Evolutionary conservation across 2,329 filamentous ascomycete genomes (phyloP).

Genomic region (Colletotrichum sp.): DNA sequence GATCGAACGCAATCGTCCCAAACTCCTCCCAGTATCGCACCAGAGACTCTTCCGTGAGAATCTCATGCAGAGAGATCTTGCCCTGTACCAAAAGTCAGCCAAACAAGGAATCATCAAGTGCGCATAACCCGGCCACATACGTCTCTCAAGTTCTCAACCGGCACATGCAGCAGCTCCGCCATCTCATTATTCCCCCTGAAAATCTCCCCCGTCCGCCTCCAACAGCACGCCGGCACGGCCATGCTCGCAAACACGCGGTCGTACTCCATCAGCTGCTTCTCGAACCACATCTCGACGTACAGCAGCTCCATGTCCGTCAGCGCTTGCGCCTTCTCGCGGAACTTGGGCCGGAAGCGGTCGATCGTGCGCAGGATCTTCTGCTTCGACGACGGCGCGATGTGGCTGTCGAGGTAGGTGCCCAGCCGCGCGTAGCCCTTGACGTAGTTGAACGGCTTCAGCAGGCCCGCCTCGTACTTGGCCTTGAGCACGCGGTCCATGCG

Average conservation of each 20-base stretch:
- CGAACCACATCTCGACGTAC: constrained; percentile 99
- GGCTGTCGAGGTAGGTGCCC: constrained; percentile 88
- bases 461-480: constrained; percentile 94
- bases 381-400: constrained; percentile 82
- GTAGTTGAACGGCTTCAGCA: constrained; percentile 97
- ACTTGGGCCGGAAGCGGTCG: constrained; percentile 92
- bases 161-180: constrained; percentile 93
- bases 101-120: constrained; percentile 3
- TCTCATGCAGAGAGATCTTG: constrained; percentile 93
- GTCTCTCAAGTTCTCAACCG: constrained; percentile 88
- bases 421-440: constrained; percentile 93
- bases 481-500: constrained; percentile 93
- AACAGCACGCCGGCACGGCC: constrained; percentile 97
- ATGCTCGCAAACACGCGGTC: constrained; percentile 98
- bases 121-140: constrained; percentile 58
- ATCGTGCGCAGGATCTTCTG: constrained; percentile 92
- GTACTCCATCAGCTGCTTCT: constrained; percentile 94
- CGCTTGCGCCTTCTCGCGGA: constrained; percentile 90
- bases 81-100: constrained; percentile 60
- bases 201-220: constrained; percentile 95
- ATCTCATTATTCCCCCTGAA: constrained; percentile 98
- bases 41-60: constrained; percentile 91
- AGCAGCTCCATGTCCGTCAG: constrained; percentile 94
- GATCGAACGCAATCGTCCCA: constrained; percentile 95
- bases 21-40: constrained; percentile 99